Base-by-base conservation (phyloP, 768 basidiomycete genomes). In the Suillus plorans region DNA sequence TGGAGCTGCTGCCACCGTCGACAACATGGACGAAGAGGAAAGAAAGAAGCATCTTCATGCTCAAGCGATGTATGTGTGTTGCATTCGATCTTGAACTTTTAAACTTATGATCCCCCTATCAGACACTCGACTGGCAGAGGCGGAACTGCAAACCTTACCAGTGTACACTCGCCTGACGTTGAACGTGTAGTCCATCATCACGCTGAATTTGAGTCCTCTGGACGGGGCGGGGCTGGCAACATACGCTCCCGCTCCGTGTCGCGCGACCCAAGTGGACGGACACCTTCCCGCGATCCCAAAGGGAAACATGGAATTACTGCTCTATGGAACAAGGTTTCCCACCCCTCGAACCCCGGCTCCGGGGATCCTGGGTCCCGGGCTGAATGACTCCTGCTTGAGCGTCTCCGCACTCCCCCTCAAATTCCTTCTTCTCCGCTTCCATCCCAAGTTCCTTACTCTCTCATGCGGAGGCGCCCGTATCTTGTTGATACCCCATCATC, bases 91-190 rank as follows among this genome's bases (percentile, higher is more conserved):
- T 37, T 58, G 34, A 55, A 62, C 14, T 50, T 47, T 12, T 63
- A 68, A 57, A 65, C 50, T 22, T n/a, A 31, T 36, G n/a, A 62
- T 42, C 16, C 37, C 25, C 28, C n/a, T 41, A 16, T 60, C 62
- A 88, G 86, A 16, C 88, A 90, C 71, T 89, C 88, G 5, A 86
- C 84, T 1, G 89, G 89, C 53, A 85, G 90, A 59, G 89, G 90
- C 42, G 89, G 90, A n/a, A 66, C 73, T 7, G 90, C 86, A 3
- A 91, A 91, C 67, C 69, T 90, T 25, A 84, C 82, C 0, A n/a
- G 58, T 34, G 25, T 64, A 0, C 77, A 74, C 34, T 74, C 75
- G 6, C 84, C 84, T 1, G 70, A 72, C 0, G 67, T 81, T 47
- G 84, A 85, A 44, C 72, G 59, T 22, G 61, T 71, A 61, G 9